These are phyloP conservation scores for Clausena lansium DNA, from an alignment of 345 rosid species.

Conservation along the genomic window DNA sequence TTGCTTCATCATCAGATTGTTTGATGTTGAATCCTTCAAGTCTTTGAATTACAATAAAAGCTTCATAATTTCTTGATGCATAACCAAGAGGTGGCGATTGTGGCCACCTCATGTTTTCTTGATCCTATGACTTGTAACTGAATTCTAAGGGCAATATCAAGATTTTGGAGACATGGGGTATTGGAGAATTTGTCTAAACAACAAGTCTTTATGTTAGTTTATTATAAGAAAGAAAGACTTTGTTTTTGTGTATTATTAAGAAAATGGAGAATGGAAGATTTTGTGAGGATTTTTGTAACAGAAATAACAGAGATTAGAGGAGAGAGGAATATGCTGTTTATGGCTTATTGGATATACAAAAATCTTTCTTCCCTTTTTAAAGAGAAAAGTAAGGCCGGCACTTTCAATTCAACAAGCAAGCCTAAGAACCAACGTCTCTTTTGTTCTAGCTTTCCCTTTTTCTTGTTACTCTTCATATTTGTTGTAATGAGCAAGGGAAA, in stretches of 20 bases:
- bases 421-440: neutral
- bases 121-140: neutral
- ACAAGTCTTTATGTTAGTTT: neutral
- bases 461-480: too few species aligned
- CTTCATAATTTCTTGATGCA: constrained; percentile 49
- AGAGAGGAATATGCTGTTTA: neutral
- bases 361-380: too few species aligned
- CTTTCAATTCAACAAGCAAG: neutral
- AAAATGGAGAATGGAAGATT: neutral
- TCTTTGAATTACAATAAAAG: constrained; percentile 26
- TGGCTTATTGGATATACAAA: neutral
- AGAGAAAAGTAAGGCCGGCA: neutral
- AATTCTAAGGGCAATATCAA: neutral
- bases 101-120: constrained; percentile 50
- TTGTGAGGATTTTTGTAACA: neutral
- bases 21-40: constrained; percentile 36
- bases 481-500: too few species aligned
- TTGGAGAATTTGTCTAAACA: neutral
- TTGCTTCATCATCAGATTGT: constrained; percentile 14
- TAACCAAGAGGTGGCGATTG: constrained; percentile 43
- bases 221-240: neutral
- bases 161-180: neutral
- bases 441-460: neutral
- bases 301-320: neutral
- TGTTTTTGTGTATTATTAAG: neutral